A percentile compares a stretch with the other conserved stretches of the same genome.
phyloP scores from a whole-genome alignment of 495 filamentous ascomycete genomes.

The Aspergillus olivimuriae region DNA sequence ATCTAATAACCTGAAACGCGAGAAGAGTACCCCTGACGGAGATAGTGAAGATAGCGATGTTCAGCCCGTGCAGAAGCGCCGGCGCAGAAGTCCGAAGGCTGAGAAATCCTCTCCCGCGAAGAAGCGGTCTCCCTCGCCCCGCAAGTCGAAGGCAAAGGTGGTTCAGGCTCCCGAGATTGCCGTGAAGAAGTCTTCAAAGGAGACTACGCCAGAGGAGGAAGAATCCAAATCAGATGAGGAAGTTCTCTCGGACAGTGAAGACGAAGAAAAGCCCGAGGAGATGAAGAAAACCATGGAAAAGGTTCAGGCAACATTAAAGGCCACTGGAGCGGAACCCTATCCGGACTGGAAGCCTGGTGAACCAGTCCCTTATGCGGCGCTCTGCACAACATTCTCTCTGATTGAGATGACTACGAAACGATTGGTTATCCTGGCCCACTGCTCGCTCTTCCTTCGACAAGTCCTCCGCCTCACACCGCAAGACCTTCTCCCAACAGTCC shows the following conservation, averaged over 20 bases:
- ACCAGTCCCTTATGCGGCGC: conserved; percentile 88
- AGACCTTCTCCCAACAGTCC: conserved; percentile 79
- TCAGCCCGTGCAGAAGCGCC: conserved; percentile 43
- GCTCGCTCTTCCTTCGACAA: conserved; percentile 84
- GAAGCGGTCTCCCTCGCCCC: conserved; percentile 22
- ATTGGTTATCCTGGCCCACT: conserved; percentile 77
- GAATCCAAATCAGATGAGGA: conserved; percentile 42
- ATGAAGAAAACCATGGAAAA: conserved; percentile 74
- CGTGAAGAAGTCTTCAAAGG: conserved; percentile 30
- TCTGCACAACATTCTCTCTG: conserved; percentile 90
- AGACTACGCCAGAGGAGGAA: conserved; percentile 30
- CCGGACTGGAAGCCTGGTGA: conserved; percentile 88
- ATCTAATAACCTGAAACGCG: conserved; percentile 29
- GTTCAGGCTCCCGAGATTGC: conserved; percentile 10
- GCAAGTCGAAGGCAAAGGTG: conserved; percentile 20
- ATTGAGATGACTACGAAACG: conserved; percentile 92
- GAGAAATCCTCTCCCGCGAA: conserved; percentile 9
- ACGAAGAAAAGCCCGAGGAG: conserved; percentile 69
- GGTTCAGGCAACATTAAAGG: conserved; percentile 70
- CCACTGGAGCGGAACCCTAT: conserved; percentile 68
- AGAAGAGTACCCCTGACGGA: conserved; percentile 27
- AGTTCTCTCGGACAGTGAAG: conserved; percentile 47
- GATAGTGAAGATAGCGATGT: conserved; percentile 48
- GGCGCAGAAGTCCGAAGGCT: conserved; percentile 21
- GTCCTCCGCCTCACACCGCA: conserved; percentile 84